Evolutionary conservation across 2,329 filamentous ascomycete genomes (phyloP).

Genomic region (Trichoderma lentiforme): DNA sequence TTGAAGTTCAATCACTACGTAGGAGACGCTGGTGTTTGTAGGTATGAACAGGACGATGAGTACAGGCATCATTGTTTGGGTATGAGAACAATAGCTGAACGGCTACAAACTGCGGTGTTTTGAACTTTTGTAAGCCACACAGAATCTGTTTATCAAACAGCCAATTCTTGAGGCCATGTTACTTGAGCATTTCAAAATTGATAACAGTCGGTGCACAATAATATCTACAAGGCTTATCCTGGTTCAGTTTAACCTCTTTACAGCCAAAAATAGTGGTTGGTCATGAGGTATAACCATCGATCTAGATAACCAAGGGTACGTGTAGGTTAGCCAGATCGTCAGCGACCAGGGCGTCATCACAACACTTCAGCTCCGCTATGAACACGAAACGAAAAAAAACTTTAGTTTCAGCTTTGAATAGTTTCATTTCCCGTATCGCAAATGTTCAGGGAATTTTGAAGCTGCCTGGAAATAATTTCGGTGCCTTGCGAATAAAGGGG

Average conservation of each 20-base stretch:
- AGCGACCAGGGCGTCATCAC: neutral
- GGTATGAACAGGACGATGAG: neutral
- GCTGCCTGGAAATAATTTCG: conserved; percentile 15
- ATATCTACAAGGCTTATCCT: neutral
- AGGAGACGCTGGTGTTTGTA: neutral
- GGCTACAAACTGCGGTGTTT: neutral
- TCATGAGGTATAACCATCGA: neutral
- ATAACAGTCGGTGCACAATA: neutral
- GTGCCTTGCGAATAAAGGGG: conserved; percentile 6
- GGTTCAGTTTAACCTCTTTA: neutral
- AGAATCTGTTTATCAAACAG: neutral
- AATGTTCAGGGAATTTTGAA: neutral
- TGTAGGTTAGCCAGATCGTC: neutral
- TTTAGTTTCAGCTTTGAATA: neutral
- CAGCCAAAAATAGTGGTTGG: neutral
- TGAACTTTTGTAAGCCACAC: neutral
- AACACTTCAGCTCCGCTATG: neutral
- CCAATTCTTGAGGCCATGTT: neutral
- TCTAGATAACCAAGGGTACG: neutral
- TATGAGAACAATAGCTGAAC: neutral
- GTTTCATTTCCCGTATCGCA: neutral
- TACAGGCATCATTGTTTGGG: neutral
- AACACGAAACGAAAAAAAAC: neutral
- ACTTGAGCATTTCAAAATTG: neutral
- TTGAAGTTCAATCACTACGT: neutral